Conservation (phyloP, 768 basidiomycete species). For the Russula compacta region DNA sequence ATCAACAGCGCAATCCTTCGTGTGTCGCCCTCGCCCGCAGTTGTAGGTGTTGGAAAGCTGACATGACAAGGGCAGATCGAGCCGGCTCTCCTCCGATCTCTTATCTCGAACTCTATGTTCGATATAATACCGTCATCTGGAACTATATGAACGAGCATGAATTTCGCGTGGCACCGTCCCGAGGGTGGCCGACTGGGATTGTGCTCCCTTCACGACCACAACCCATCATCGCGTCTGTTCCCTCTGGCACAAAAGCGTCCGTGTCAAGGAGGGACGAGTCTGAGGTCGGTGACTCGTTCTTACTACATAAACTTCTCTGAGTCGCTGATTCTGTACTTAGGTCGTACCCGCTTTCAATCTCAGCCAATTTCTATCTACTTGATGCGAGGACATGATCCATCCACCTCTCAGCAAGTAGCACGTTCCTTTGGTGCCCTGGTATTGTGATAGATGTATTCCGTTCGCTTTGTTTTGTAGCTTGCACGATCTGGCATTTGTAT, state of each 20-base stretch:
- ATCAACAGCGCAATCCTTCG: constrained; percentile 81
- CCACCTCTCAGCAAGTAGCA: constrained; percentile 3
- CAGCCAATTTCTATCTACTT: constrained; percentile 9
- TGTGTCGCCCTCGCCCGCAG: constrained; percentile 32
- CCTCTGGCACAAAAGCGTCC: background rate
- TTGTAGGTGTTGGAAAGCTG: background rate
- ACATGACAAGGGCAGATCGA: constrained; percentile 34
- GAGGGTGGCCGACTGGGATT: constrained; percentile 35
- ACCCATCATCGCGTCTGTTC: background rate
- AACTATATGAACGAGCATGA: constrained; percentile 41
- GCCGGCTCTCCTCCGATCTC: constrained; percentile 46
- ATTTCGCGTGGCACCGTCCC: constrained; percentile 34
- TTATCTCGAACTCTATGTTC: constrained; percentile 51
- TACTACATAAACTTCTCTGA: background rate
- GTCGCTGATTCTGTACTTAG: background rate
- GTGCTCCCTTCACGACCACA: constrained; percentile 32
- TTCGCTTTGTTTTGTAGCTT: constrained; percentile 11
- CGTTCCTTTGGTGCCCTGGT: background rate
- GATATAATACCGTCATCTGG: constrained; percentile 61
- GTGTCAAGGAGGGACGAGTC: constrained; percentile 3
- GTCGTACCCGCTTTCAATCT: constrained; percentile 10
- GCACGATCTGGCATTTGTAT: constrained; percentile 5
- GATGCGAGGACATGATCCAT: background rate
- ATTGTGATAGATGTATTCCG: background rate
- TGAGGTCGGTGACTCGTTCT: constrained; percentile 5